A percentile compares a stretch with the other conserved stretches of the same genome.
phyloP scores from a whole-genome alignment of 2,329 filamentous ascomycete species.

The Hortaea werneckii region DNA sequence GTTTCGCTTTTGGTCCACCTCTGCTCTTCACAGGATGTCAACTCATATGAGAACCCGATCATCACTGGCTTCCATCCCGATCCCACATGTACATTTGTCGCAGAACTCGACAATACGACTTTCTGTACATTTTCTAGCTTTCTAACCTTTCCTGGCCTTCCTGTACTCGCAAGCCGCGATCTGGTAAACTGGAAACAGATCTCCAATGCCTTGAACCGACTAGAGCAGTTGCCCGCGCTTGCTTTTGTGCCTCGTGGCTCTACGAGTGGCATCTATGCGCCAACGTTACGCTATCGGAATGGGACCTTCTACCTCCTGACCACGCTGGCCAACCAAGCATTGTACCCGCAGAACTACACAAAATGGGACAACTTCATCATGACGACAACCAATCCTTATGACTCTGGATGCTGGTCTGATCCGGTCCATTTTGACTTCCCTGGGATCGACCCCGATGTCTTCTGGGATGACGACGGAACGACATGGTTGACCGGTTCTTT shows the following conservation, averaged over 20 bases:
- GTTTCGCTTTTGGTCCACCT: too few relatives aligned
- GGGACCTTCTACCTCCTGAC: conserved; percentile 30
- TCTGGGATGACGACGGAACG: conserved; percentile 48
- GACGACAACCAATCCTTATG: conserved; percentile 33
- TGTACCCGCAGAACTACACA: conserved; percentile 17
- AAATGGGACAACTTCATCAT: conserved; percentile 38
- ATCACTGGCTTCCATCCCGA: too few relatives aligned
- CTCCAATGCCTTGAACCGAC: conserved; percentile 25
- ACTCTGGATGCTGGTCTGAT: conserved; percentile 36
- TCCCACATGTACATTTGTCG: too few relatives aligned
- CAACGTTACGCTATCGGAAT: conserved; percentile 30
- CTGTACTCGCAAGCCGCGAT: too few relatives aligned
- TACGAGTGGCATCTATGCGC: conserved; percentile 32
- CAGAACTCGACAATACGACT: too few relatives aligned
- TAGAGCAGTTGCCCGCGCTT: conserved; percentile 26
- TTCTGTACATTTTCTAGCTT: too few relatives aligned
- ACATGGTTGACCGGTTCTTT: conserved; percentile 35
- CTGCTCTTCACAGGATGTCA: too few relatives aligned
- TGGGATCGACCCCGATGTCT: conserved; percentile 45
- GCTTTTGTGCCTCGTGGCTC: conserved; percentile 25
- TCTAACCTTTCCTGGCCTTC: too few relatives aligned
- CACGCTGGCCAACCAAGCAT: conserved; percentile 19
- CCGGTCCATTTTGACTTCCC: conserved; percentile 36
- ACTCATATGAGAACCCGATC: too few relatives aligned
- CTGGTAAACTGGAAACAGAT: conserved; percentile 25